Base-by-base conservation (phyloP, 257 asterid genomes). In the Nicotiana noctiflora region DNA sequence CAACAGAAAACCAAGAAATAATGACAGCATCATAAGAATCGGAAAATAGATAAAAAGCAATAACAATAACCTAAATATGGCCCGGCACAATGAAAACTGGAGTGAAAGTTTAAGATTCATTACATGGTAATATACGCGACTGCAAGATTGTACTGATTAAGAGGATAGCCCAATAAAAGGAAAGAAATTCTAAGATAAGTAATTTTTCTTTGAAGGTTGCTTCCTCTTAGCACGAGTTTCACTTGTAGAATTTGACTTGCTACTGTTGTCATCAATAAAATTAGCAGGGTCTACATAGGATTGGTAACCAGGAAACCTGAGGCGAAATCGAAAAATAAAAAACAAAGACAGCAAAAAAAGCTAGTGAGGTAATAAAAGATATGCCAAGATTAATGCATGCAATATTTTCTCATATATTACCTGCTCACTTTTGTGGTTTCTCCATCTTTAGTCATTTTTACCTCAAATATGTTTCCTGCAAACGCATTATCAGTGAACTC, bases 381-480 rank as follows among this genome's bases (percentile, higher is more conserved):
- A 57, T 21, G 63, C 53, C 53, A 34, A 25, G 53, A 34, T 67
- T 34, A 67, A 3, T 9, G 34, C 44, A 27, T 27, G 21, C 70
- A 63, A 40, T 19, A 68, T 68, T 68, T 40, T 68, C 56, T 2
- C n/a, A 12, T 19, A 37, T 88, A 37, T 8, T 40, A 93, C 97
- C 93, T 92, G 92, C 97, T 88, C 64, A 95, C 93, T 34, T 89
- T 90, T 25, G 88, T 88, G 76, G 92, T 87, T 82, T 92, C 90
- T 13, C 97, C 94, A 75, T 92, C 98, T 34, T 85, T 86, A 52
- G 88, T 93, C 92, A 87, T 89, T 88, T 88, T 93, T 79, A 89
- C 95, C 21, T 93, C 98, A 63, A 87, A 92, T 79, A 92, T 90
- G 63, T 93, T 92, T 83, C 96, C 94, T 91, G 90, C 79, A 83